Conservation (phyloP, 2,329 filamentous ascomycete genomes). For the Cladosporium colombiae region DNA sequence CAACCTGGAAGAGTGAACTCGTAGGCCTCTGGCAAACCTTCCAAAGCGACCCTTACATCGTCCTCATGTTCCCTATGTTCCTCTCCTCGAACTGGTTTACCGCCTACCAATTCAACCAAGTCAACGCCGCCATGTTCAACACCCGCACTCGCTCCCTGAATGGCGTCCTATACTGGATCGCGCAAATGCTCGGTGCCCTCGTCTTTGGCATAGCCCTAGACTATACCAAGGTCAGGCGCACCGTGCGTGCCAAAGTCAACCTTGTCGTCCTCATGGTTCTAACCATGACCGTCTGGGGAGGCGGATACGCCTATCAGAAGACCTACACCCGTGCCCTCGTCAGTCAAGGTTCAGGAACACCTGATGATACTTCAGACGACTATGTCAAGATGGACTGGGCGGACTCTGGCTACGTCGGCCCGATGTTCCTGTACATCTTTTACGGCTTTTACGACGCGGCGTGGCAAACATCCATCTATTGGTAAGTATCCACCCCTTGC, state of each 20-base stretch:
- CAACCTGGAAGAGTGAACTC: constrained; percentile 79
- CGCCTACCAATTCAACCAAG: constrained; percentile 69
- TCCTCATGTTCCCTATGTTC: constrained; percentile 80
- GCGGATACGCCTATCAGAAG: constrained; percentile 77
- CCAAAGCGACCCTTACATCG: constrained; percentile 67
- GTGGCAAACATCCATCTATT: constrained; percentile 86
- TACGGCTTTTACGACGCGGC: constrained; percentile 83
- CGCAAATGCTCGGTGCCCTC: constrained; percentile 75
- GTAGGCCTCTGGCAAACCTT: constrained; percentile 74
- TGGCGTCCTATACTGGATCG: constrained; percentile 71
- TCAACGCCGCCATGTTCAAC: constrained; percentile 71
- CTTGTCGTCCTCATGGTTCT: constrained; percentile 60
- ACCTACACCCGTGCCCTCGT: constrained; percentile 48
- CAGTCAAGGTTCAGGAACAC: constrained; percentile 24
- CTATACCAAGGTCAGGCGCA: constrained; percentile 55
- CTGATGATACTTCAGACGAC: neutral
- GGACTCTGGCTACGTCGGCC: constrained; percentile 67
- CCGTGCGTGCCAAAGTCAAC: constrained; percentile 43
- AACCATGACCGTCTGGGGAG: constrained; percentile 79
- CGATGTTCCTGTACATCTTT: constrained; percentile 87
- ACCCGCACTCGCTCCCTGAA: constrained; percentile 75
- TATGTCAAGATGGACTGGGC: constrained; percentile 62
- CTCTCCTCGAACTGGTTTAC: constrained; percentile 79
- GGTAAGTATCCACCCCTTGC: neutral
- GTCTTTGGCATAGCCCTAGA: constrained; percentile 74